These are phyloP conservation scores for Colletotrichum camelliae DNA, from an alignment of 2,329 filamentous ascomycete species.

Conservation along the genomic window DNA sequence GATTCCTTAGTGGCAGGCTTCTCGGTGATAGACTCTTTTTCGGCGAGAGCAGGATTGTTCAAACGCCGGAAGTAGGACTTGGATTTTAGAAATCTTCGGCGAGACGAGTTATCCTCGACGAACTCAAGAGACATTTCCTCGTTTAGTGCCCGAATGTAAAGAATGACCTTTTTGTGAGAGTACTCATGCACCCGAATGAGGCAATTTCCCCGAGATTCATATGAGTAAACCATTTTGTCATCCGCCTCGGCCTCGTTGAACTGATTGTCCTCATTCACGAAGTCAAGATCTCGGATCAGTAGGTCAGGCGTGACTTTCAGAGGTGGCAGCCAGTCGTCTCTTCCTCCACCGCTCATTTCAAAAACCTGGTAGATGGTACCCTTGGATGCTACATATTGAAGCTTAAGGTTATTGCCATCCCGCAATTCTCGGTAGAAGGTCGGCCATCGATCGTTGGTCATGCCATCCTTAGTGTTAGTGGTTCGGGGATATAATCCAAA, in stretches of 20 bases:
- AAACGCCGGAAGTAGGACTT: no score
- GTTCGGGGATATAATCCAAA: no score
- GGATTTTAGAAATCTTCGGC: no score
- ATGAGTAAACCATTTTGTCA: neutral
- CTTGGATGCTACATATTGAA: neutral
- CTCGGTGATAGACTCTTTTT: no score
- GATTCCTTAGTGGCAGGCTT: no score
- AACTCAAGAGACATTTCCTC: neutral
- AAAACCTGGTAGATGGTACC: neutral
- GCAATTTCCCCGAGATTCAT: neutral
- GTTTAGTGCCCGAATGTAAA: neutral
- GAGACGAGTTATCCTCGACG: no score
- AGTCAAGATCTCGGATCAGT: neutral
- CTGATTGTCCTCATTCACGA: neutral
- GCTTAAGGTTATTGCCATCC: neutral
- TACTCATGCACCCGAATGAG: neutral
- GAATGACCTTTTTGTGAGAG: neutral
- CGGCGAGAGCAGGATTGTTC: no score
- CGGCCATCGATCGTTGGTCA: neutral
- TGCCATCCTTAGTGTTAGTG: no score
- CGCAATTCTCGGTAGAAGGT: neutral
- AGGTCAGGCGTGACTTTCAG: neutral
- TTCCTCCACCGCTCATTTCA: neutral
- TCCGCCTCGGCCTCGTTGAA: neutral
- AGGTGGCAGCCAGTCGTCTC: neutral